Percentiles rank a stretch among this genome's conserved stretches.
Conservation (phyloP, 441 rosid genomes). For the Populus tomentosa region DNA sequence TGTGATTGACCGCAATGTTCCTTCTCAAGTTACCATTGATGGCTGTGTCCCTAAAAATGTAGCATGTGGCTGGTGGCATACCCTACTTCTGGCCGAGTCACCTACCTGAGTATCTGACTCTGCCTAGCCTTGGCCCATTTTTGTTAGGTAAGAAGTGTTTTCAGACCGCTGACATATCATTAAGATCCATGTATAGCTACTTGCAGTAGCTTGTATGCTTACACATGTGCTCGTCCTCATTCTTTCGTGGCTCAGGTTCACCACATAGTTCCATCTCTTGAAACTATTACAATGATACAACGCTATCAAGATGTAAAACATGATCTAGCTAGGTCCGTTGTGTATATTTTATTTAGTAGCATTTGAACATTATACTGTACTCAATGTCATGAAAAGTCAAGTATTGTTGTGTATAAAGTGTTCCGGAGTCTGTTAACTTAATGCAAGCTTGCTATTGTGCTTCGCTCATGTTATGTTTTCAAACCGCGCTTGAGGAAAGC, state of each 20-base stretch:
- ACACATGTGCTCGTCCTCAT: conserved; percentile 17
- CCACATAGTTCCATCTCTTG: conserved; percentile 9
- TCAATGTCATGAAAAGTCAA: background rate
- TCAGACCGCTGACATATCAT: conserved; percentile 1
- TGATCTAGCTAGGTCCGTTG: conserved; percentile 19
- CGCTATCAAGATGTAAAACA: conserved; percentile 12
- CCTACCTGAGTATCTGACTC: conserved; percentile 39
- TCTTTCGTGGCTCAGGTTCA: conserved; percentile 24
- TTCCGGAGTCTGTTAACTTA: background rate
- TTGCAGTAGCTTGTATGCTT: conserved; percentile 18
- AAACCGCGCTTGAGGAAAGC: background rate
- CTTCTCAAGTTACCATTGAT: conserved; percentile 60
- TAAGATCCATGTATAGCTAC: conserved; percentile 20
- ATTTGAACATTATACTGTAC: conserved; percentile 2
- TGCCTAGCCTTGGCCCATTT: conserved; percentile 33
- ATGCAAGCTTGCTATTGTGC: background rate
- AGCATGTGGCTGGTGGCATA: conserved; percentile 99
- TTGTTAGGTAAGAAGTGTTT: conserved; percentile 50
- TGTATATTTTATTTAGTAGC: conserved; percentile 15
- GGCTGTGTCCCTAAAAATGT: conserved; percentile 62
- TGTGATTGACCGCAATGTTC: conserved; percentile 76
- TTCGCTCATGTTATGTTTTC: background rate
- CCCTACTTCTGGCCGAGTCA: conserved; percentile 64
- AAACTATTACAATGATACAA: background rate
- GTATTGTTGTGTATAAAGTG: background rate